phyloP scores from a whole-genome alignment of 768 basidiomycete species.

The Boletus vermiculosoides region DNA sequence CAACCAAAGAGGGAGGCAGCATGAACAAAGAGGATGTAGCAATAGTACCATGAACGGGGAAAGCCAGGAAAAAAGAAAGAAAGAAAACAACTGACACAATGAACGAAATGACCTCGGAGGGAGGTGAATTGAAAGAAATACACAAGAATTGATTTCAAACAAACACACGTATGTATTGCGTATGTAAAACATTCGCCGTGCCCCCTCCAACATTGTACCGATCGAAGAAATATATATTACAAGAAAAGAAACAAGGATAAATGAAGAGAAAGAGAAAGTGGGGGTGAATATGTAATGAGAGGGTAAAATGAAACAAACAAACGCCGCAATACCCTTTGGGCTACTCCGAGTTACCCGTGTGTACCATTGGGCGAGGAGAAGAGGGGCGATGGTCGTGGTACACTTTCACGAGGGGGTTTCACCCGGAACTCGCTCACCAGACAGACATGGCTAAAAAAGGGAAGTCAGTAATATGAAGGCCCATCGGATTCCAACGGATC shows the following conservation, averaged over 20 bases:
- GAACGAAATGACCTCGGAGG: not conserved
- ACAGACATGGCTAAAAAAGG: slow-evolving; percentile 60
- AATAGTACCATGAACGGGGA: not conserved
- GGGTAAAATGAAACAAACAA: not conserved
- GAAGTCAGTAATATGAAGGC: not conserved
- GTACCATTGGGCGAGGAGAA: slow-evolving; percentile 41
- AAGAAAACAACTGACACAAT: not conserved
- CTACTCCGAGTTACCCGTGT: slow-evolving; percentile 19
- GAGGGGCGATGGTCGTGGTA: slow-evolving; percentile 37
- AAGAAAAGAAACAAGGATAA: slow-evolving; percentile 25
- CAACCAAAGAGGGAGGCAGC: not conserved
- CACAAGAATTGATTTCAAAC: slow-evolving; percentile 17
- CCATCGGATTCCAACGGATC: slow-evolving; percentile 6
- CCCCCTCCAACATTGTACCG: slow-evolving; percentile 28
- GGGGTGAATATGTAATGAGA: slow-evolving; percentile 6
- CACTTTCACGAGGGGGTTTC: slow-evolving; percentile 60
- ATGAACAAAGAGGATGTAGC: not conserved
- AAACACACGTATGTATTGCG: slow-evolving; percentile 18
- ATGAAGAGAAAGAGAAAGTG: slow-evolving; percentile 17
- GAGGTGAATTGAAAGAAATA: slow-evolving; percentile 5
- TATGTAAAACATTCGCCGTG: slow-evolving; percentile 16
- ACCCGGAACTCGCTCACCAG: slow-evolving; percentile 76
- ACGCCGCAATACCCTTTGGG: slow-evolving; percentile 7
- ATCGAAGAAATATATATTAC: slow-evolving; percentile 25
- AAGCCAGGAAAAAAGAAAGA: not conserved